Evolutionary conservation across 805 yeast genomes (phyloP).

Genomic region (Ogataea neopini): DNA sequence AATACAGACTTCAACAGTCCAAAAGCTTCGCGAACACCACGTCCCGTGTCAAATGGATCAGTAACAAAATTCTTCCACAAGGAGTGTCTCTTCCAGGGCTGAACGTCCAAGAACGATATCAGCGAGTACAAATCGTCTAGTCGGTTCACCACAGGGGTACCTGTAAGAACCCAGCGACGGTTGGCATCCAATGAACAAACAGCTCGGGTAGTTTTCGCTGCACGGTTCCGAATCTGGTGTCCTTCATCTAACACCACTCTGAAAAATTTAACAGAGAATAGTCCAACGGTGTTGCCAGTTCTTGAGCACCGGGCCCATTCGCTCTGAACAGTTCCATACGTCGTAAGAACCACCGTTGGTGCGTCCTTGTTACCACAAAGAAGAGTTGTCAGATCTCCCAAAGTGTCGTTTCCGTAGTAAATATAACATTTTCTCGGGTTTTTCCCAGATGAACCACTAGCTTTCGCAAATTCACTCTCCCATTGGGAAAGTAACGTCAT

Average conservation of each 20-base stretch:
- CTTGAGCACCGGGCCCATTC: conserved; percentile 60
- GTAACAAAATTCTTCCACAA: conserved; percentile 89
- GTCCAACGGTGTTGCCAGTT: conserved; percentile 43
- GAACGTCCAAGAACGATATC: conserved; percentile 70
- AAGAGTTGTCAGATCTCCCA: conserved; percentile 48
- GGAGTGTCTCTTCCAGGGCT: conserved; percentile 85
- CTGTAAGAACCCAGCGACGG: conserved; percentile 84
- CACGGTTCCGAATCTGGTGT: conserved; percentile 79
- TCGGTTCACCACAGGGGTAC: conserved; percentile 89
- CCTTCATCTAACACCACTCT: conserved; percentile 83
- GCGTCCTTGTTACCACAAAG: conserved; percentile 45
- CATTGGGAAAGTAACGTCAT: conserved; percentile 91
- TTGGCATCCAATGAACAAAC: conserved; percentile 62
- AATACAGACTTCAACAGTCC: conserved; percentile 82
- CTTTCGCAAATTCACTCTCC: conserved; percentile 74
- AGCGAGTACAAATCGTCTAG: conserved; percentile 84
- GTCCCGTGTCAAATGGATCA: conserved; percentile 70
- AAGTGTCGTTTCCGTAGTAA: conserved; percentile 71
- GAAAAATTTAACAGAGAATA: conserved; percentile 72
- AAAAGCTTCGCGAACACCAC: conserved; percentile 68
- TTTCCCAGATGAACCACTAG: conserved; percentile 41
- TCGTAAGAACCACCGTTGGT: conserved; percentile 75
- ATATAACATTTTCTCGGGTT: conserved; percentile 49
- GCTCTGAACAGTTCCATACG: conserved; percentile 82
- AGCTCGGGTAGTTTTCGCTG: conserved; percentile 78